Evolutionary conservation across 2,329 filamentous ascomycete genomes (phyloP).

Genomic region (Neofusicoccum laricinum): DNA sequence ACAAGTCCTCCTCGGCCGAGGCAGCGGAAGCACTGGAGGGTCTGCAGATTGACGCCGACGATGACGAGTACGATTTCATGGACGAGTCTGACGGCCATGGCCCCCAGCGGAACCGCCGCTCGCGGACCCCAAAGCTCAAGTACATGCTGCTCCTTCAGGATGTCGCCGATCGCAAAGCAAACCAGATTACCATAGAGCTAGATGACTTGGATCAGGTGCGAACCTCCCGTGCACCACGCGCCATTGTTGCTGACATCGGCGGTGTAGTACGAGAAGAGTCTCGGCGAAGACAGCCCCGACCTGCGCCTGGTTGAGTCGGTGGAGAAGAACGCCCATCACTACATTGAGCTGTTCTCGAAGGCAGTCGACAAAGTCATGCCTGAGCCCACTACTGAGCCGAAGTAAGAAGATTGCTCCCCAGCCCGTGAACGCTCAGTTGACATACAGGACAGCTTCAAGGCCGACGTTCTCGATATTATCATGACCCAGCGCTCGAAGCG

Average conservation of each 20-base stretch:
- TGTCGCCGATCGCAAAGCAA: conserved; percentile 73
- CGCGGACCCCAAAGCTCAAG: conserved; percentile 65
- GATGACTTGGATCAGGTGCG: conserved; percentile 78
- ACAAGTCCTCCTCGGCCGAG: conserved; percentile 74
- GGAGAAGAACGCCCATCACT: conserved; percentile 89
- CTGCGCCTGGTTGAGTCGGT: conserved; percentile 78
- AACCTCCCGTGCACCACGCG: neutral
- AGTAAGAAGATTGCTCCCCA: conserved; percentile 48
- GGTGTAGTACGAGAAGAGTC: conserved; percentile 68
- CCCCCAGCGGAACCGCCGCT: conserved; percentile 43
- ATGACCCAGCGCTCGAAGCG: conserved; percentile 87
- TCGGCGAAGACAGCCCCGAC: conserved; percentile 55
- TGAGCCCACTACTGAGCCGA: conserved; percentile 70
- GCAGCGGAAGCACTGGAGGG: conserved; percentile 79
- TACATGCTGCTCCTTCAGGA: conserved; percentile 87
- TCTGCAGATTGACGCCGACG: conserved; percentile 84
- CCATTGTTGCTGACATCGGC: neutral
- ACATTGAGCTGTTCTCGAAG: conserved; percentile 84
- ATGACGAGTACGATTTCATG: conserved; percentile 93
- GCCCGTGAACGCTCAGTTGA: neutral
- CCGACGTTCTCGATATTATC: conserved; percentile 94
- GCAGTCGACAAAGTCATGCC: conserved; percentile 89
- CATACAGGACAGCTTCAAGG: conserved; percentile 69
- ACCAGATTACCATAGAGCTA: conserved; percentile 81
- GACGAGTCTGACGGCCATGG: conserved; percentile 69